Percentiles rank a stretch among this genome's conserved stretches.
These are phyloP conservation scores for Pythium dissimile DNA, from an alignment of 352 stramenopile genomes.

Conservation along the genomic window DNA sequence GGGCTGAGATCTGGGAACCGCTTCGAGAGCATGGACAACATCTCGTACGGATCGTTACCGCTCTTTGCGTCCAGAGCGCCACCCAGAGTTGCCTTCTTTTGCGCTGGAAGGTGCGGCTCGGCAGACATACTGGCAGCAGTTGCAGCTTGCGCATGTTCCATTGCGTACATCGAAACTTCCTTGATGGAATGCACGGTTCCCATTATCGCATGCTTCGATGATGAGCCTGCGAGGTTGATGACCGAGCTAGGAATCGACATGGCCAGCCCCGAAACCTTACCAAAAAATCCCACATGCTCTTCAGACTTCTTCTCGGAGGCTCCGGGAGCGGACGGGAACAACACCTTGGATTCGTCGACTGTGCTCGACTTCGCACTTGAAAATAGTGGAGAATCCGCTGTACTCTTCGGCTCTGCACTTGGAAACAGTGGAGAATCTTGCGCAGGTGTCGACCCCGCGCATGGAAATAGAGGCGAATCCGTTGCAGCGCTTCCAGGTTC, in stretches of 20 bases:
- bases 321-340: constrained; percentile 12
- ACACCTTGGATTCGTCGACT: constrained; percentile 8
- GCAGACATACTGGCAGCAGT: constrained; percentile 53
- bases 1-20: constrained; percentile 72
- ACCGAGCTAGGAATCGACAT: constrained; percentile 60
- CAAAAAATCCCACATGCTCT: constrained; percentile 48
- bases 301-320: constrained; percentile 17
- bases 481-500: neutral
- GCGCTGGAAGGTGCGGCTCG: constrained; percentile 36
- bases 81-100: constrained; percentile 9
- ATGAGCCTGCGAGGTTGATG: constrained; percentile 56
- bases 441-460: too few relatives aligned
- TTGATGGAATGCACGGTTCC: constrained; percentile 72
- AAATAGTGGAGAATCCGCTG: constrained; percentile 10
- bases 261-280: constrained; percentile 51
- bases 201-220: constrained; percentile 64
- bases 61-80: constrained; percentile 10
- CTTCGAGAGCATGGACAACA: constrained; percentile 72
- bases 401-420: constrained; percentile 13
- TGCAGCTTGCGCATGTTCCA: constrained; percentile 68
- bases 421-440: constrained; percentile 19
- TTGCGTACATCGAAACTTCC: constrained; percentile 66
- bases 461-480: too few relatives aligned
- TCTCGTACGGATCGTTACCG: constrained; percentile 30
- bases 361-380: constrained; percentile 9